Base-by-base conservation (phyloP, 768 basidiomycete genomes). In the Hydnum rufescens region DNA sequence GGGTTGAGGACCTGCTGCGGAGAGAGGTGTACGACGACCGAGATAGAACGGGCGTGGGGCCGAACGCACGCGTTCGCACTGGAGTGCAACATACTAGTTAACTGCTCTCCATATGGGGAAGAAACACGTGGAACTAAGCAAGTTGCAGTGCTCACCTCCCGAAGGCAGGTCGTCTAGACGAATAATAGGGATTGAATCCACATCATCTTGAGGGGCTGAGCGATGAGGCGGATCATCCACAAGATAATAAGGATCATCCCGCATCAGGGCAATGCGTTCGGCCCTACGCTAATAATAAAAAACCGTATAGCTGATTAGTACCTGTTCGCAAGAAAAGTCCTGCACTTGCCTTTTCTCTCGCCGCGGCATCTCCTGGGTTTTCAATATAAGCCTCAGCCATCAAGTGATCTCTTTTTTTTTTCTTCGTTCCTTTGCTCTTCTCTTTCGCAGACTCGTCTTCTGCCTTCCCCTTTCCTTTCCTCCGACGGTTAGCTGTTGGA, bases 181-280 rank as follows among this genome's bases (percentile, higher is more conserved):
- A 6, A 50, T 31, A 50, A 50, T 32, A 25, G 49, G 49, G 26
- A 50, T 50, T 16, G 6, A 6, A 31, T 50, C 49, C 1, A 50
- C 32, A 8, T 32, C 49, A 13, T 50, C 49, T 28, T 28, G 13
- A 16, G 25, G 28, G 32, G 25, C 16, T 8, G 44, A 13, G 28
- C 6, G 8, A 16, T 8, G 6, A 16, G 26, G 49, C 32, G 6
- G 26, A 6, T 29, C 32, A 25, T 85, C 82, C 34, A 78, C 71
- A 57, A 95, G 78, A 64, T 95, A 92, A 66, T 89, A 95, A 3
- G 92, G 90, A 61, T 97, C 89, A 56, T 88, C 84, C 36, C 76
- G 75, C 57, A 80, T 69, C 54, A 80, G 76, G 49, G 80, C 88
- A 47, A 78, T 66, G 29, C 86, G 73, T 58, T 83, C 86, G 26